A percentile compares a stretch with the other conserved stretches of the same genome.
phyloP scores from a whole-genome alignment of 805 yeast species.

The Lipomyces lipofer region DNA sequence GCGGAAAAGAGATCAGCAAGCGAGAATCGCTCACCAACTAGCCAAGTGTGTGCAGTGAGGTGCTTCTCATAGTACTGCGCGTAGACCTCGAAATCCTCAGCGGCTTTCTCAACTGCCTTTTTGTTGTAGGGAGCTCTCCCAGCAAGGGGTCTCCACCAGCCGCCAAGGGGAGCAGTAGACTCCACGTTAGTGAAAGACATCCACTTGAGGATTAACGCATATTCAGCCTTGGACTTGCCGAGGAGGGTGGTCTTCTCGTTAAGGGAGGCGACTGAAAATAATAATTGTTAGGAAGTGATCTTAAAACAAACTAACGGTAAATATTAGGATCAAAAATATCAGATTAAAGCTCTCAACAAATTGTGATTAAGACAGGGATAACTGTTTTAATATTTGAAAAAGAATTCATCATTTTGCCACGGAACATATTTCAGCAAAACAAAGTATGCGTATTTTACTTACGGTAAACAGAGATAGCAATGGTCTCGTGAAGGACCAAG shows the following conservation, averaged over 20 bases:
- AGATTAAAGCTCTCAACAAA: conserved; percentile 23
- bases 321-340: conserved; percentile 1
- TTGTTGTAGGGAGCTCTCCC: conserved; percentile 79
- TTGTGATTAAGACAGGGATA: conserved; percentile 46
- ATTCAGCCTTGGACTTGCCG: conserved; percentile 66
- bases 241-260: conserved; percentile 48
- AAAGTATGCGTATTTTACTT: conserved; percentile 34
- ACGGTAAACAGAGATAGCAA: conserved; percentile 61
- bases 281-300: not conserved
- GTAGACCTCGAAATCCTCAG: conserved; percentile 35
- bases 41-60: conserved; percentile 61
- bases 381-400: conserved; percentile 37
- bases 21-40: conserved; percentile 67
- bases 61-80: conserved; percentile 48
- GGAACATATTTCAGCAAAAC: not conserved
- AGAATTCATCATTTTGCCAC: conserved; percentile 38
- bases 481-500: conserved; percentile 59
- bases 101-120: conserved; percentile 56
- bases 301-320: not conserved
- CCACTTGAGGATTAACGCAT: conserved; percentile 73
- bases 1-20: conserved; percentile 66
- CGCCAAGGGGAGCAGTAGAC: conserved; percentile 49
- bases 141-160: conserved; percentile 57
- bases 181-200: conserved; percentile 74
- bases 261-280: conserved; percentile 29